Evolutionary conservation across 1,284 basidiomycete species (phyloP).

Genomic region (Melampsora abietis-canadensis): DNA sequence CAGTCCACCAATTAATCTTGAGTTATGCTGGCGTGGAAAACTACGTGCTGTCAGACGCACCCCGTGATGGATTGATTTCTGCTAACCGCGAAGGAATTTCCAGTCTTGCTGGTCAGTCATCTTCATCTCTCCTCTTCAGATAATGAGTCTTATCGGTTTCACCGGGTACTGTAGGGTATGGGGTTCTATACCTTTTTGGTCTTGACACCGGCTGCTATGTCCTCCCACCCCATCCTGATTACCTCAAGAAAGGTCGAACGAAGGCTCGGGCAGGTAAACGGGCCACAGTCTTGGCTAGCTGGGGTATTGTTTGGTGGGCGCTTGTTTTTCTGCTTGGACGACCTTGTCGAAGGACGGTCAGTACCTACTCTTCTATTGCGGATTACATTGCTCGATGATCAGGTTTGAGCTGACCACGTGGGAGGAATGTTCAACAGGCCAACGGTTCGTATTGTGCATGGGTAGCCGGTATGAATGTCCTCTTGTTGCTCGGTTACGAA

Average conservation of each 20-base stretch:
- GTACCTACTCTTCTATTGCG: constrained; percentile 48
- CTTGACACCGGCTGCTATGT: constrained; percentile 75
- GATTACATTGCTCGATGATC: no score
- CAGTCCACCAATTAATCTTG: constrained; percentile 70
- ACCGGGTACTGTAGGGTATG: constrained; percentile 66
- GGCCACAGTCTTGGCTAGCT: constrained; percentile 70
- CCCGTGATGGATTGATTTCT: constrained; percentile 65
- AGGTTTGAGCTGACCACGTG: no score
- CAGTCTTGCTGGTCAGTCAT: constrained; percentile 65
- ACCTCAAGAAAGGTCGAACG: constrained; percentile 55
- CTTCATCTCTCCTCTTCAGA: constrained; percentile 7
- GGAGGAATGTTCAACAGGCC: constrained; percentile 58
- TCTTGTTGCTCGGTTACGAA: constrained; percentile 78
- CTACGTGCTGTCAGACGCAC: constrained; percentile 63
- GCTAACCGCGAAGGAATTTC: constrained; percentile 88
- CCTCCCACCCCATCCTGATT: constrained; percentile 71
- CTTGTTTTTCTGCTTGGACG: constrained; percentile 57
- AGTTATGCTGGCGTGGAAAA: constrained; percentile 61
- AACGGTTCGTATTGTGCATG: constrained; percentile 86
- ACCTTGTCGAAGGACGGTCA: constrained; percentile 73
- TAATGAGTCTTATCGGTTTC: neutral
- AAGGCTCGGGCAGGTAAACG: constrained; percentile 59
- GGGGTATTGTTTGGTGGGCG: constrained; percentile 74
- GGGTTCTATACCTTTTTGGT: constrained; percentile 82
- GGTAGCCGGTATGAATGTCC: constrained; percentile 83